phyloP scores from a whole-genome alignment of 805 yeast genomes.

The Wickerhamiella slavikovae region DNA sequence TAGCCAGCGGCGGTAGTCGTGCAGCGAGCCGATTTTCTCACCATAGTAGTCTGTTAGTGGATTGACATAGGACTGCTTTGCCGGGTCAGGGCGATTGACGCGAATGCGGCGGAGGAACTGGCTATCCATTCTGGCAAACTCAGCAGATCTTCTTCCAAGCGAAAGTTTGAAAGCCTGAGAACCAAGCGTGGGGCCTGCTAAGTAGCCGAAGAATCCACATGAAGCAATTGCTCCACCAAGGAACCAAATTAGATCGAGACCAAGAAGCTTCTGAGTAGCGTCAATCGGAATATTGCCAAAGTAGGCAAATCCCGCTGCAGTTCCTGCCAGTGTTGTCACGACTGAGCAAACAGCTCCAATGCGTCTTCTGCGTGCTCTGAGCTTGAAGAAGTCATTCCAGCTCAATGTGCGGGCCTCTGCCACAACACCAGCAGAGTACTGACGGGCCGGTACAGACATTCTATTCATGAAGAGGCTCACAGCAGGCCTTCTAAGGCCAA shows the following conservation, averaged over 20 bases:
- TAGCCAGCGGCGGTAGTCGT: slow-evolving; percentile 85
- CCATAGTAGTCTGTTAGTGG: slow-evolving; percentile 99
- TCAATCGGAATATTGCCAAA: slow-evolving; percentile 71
- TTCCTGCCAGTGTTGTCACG: slow-evolving; percentile 45
- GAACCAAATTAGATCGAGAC: slow-evolving; percentile 75
- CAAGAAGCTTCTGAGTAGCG: slow-evolving; percentile 66
- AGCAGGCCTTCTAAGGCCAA: no score
- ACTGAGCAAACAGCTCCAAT: slow-evolving; percentile 49
- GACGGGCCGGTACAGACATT: no score
- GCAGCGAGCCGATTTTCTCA: slow-evolving; percentile 73
- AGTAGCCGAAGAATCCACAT: slow-evolving; percentile 57
- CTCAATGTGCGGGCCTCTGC: slow-evolving; percentile 7
- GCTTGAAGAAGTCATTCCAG: slow-evolving; percentile 65
- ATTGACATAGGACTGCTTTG: slow-evolving; percentile 64
- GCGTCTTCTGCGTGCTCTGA: slow-evolving; percentile 57
- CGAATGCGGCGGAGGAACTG: slow-evolving; percentile 54
- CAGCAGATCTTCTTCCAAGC: slow-evolving; percentile 11
- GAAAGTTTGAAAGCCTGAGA: slow-evolving; percentile 32
- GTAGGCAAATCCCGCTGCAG: slow-evolving; percentile 49
- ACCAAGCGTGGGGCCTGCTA: slow-evolving; percentile 70
- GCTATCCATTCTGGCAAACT: slow-evolving; percentile 34
- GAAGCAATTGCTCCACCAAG: slow-evolving; percentile 52
- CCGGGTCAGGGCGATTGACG: slow-evolving; percentile 75
- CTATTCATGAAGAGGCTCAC: no score
- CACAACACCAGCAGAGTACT: neutral